phyloP scores from a whole-genome alignment of 2,329 filamentous ascomycete genomes.

The Raffaelea albimanens region DNA sequence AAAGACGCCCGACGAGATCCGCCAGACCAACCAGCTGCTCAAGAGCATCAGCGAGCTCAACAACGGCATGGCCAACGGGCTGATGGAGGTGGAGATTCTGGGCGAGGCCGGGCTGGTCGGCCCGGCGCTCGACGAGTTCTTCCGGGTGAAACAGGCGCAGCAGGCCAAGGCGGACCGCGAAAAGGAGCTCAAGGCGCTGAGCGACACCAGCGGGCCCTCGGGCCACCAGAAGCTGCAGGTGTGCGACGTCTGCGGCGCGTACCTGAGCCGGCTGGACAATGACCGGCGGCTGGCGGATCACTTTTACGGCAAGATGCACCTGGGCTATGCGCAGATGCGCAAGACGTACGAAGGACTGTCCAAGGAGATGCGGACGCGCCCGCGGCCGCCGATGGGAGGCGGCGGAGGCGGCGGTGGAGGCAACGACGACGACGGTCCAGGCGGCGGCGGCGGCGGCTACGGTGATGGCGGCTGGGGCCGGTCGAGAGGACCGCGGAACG shows the following conservation, averaged over 20 bases:
- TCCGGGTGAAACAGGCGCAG: slow-evolving; percentile 72
- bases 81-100: slow-evolving; percentile 78
- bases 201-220: slow-evolving; percentile 83
- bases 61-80: slow-evolving; percentile 68
- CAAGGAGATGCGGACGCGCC: slow-evolving; percentile 63
- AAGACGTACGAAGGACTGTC: slow-evolving; percentile 83
- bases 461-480: slow-evolving; percentile 31
- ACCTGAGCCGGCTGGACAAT: slow-evolving; percentile 85
- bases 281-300: slow-evolving; percentile 90
- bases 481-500: slow-evolving; percentile 40
- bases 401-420: slow-evolving; percentile 28
- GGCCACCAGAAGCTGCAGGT: slow-evolving; percentile 98
- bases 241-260: slow-evolving; percentile 96
- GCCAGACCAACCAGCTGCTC: slow-evolving; percentile 83
- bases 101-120: slow-evolving; percentile 74
- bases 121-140: slow-evolving; percentile 77
- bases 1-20: slow-evolving; percentile 96
- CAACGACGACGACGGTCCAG: slow-evolving; percentile 32
- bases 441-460: slow-evolving; percentile 23
- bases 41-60: slow-evolving; percentile 77
- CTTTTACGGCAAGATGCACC: slow-evolving; percentile 99
- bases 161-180: slow-evolving; percentile 76
- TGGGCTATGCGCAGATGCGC: slow-evolving; percentile 96
- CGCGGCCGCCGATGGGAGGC: slow-evolving; percentile 22
- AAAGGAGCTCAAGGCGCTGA: slow-evolving; percentile 78